Evolutionary conservation across 176 grass and related monocot genomes (phyloP).

Genomic region (Ananas comosus): DNA sequence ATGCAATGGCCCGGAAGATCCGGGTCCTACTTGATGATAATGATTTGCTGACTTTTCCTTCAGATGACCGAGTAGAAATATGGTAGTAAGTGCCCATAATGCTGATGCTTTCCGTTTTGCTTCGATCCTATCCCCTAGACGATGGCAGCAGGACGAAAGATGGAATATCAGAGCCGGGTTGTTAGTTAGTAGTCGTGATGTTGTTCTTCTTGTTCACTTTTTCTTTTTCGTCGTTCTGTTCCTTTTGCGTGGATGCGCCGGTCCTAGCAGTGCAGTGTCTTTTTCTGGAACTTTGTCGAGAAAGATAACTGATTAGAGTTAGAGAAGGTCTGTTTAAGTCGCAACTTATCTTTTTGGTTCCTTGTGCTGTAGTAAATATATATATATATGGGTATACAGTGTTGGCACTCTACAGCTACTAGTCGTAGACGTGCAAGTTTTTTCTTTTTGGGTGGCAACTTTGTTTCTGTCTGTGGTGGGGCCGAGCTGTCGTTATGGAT

Average conservation of each 20-base stretch:
- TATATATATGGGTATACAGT: too few species aligned
- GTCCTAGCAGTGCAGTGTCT: background rate
- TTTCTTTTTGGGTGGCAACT: too few species aligned
- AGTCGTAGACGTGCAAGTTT: too few species aligned
- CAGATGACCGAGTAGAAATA: background rate
- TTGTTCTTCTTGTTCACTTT: background rate
- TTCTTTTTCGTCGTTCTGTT: background rate
- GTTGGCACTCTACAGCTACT: too few species aligned
- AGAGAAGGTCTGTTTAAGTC: too few species aligned
- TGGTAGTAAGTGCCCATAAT: background rate
- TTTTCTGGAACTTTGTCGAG: too few species aligned
- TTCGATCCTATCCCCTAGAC: background rate
- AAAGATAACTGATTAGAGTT: too few species aligned
- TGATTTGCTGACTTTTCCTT: slow-evolving; percentile 18
- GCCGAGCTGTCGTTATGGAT: too few species aligned
- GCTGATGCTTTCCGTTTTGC: background rate
- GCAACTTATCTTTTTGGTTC: too few species aligned
- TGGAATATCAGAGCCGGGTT: background rate
- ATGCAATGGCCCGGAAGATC: slow-evolving; percentile 14
- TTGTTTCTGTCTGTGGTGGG: too few species aligned
- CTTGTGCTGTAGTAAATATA: too few species aligned
- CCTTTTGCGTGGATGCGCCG: background rate
- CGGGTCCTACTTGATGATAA: slow-evolving; percentile 12
- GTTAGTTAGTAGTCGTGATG: background rate
- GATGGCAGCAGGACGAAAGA: background rate